Evolutionary conservation across 768 basidiomycete genomes (phyloP).

Genomic region (Rossbeevera mucosa): DNA sequence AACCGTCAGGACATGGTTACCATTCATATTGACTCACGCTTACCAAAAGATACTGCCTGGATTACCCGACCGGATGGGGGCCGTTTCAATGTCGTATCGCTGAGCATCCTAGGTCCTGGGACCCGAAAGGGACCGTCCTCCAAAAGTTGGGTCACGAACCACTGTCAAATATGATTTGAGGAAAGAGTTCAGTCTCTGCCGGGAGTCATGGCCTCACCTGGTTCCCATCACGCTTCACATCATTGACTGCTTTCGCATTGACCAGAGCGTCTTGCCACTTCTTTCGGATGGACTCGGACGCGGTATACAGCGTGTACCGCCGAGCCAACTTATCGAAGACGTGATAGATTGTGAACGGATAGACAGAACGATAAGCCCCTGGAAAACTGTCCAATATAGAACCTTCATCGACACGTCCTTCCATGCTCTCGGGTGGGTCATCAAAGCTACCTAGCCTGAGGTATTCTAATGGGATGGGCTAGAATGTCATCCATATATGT

Average conservation of each 20-base stretch:
- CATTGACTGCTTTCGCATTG: conserved; percentile 60
- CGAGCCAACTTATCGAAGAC: conserved; percentile 51
- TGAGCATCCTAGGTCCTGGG: conserved; percentile 32
- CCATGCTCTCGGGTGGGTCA: conserved; percentile 54
- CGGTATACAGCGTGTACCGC: conserved; percentile 69
- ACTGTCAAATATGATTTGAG: conserved; percentile 38
- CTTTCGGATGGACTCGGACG: conserved; percentile 50
- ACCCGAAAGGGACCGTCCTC: conserved; percentile 61
- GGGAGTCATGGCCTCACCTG: conserved; percentile 42
- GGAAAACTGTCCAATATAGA: conserved; percentile 52
- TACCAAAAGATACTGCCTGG: conserved; percentile 62
- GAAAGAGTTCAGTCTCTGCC: background rate
- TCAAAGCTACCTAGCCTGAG: conserved; percentile 68
- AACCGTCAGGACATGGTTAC: background rate
- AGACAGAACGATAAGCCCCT: conserved; percentile 51
- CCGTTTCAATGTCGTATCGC: conserved; percentile 26
- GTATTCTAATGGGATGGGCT: conserved; percentile 81
- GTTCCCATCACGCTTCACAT: conserved; percentile 63
- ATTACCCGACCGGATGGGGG: conserved; percentile 54
- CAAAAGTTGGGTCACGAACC: conserved; percentile 57
- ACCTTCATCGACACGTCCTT: conserved; percentile 57
- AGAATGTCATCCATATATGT: conserved; percentile 7
- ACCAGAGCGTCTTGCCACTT: conserved; percentile 61
- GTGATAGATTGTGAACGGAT: conserved; percentile 77
- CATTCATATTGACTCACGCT: conserved; percentile 16